Evolutionary conservation across 176 grass and related monocot species (phyloP), one percentile per base, ranked within the genome.

Genomic region (Chloris gayana): DNA sequence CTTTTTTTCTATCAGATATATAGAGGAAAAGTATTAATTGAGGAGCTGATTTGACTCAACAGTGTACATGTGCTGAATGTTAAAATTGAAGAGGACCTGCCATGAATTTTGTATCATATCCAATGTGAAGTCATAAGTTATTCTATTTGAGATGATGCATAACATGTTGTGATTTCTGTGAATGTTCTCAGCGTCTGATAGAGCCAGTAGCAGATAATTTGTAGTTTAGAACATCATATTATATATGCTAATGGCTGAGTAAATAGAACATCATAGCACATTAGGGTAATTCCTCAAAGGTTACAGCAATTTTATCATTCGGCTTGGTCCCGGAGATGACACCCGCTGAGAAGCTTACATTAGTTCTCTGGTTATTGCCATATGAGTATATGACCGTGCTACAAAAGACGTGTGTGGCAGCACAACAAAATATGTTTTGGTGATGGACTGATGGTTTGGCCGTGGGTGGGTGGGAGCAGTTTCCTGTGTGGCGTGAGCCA

Each of bases 1-100:
- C 26, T 83, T 84, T 70, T 88, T 74, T 78, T 46, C 59, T 53
- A 73, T 78, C 45, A 81, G 45, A 80, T 89, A 81, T 85, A 67
- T 77, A 88, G 74, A 83, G 35, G n/a, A 67, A 37, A 35, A 69
- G 57, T 34, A 42, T 71, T 82, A 17, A 34, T 73, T 10, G 75
- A 69, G 63, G 62, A 74, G 25, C 38, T 64, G 46, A 58, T 81
- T 77, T 45, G 42, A 38, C 57, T 70, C 1, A 8, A 35, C 80
- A n/a, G 5, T 18, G 54, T 76, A 22, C 19, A 3, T 29, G 45
- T 57, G 29, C n/a, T 7, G 19, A 65, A 10, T 25, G 12, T 54
- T n/a, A 17, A 67, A 22, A 33, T 73, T 59, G 7, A 58, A 39
- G 8, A 58, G 30, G 60, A 12, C 77, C 21, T 61, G 6, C 1